A percentile compares a stretch with the other conserved stretches of the same genome.
These are phyloP conservation scores for Gossypium longicalyx DNA, from an alignment of 345 rosid species.

Conservation along the genomic window DNA sequence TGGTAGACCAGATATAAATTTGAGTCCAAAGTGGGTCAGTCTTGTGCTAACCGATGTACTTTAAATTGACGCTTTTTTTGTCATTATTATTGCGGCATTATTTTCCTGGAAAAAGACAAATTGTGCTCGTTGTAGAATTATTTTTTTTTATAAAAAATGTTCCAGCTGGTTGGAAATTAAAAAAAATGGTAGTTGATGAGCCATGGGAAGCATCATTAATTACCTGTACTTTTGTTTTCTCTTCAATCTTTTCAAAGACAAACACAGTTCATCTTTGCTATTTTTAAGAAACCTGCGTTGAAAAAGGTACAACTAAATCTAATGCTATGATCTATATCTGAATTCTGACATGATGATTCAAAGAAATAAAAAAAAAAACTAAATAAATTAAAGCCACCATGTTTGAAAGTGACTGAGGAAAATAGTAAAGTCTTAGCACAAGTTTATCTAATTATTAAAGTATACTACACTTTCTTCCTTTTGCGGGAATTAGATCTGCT, in stretches of 20 bases:
- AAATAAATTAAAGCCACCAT: background rate
- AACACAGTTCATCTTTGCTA: background rate
- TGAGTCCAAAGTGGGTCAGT: background rate
- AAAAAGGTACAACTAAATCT: background rate
- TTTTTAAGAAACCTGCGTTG: background rate
- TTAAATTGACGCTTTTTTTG: background rate
- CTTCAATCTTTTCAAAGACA: background rate
- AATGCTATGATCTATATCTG: background rate
- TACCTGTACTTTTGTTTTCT: background rate
- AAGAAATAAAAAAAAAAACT: too few species aligned
- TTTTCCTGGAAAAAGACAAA: constrained; percentile 15
- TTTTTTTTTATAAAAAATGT: background rate
- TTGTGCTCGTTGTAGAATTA: background rate
- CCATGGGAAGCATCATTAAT: background rate
- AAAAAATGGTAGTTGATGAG: background rate
- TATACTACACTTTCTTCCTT: too few species aligned
- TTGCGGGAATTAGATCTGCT: too few species aligned
- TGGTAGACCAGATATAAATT: background rate
- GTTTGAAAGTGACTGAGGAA: constrained; percentile 1
- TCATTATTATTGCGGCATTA: background rate
- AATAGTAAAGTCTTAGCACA: background rate
- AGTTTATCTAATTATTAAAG: background rate
- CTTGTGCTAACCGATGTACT: background rate
- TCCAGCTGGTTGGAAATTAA: background rate
- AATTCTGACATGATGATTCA: background rate